Percentiles rank a stretch among this genome's conserved stretches.
phyloP scores from a whole-genome alignment of 495 filamentous ascomycete species.

The Neohortaea acidophila region DNA sequence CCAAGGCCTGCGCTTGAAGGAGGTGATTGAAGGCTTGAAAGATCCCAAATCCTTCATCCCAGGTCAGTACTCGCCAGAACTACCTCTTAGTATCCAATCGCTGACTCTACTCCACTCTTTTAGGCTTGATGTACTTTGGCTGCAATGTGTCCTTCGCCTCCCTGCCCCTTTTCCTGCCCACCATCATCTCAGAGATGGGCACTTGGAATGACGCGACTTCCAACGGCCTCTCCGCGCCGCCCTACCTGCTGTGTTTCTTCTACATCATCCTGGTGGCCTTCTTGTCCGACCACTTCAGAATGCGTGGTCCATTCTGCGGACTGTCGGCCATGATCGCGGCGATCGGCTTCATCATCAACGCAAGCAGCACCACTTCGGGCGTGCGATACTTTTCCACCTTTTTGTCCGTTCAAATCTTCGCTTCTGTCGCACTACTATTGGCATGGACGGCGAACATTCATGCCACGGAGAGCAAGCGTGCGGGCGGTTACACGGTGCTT shows the following conservation, averaged over 20 bases:
- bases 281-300: slow-evolving; percentile 55
- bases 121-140: too few species aligned
- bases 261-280: slow-evolving; percentile 51
- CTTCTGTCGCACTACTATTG: slow-evolving; percentile 22
- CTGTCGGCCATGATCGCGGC: slow-evolving; percentile 46
- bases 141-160: slow-evolving; percentile 49
- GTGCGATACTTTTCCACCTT: slow-evolving; percentile 24
- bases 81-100: too few species aligned
- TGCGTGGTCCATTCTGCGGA: slow-evolving; percentile 55
- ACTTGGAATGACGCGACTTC: slow-evolving; percentile 54
- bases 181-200: slow-evolving; percentile 37
- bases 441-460: slow-evolving; percentile 18
- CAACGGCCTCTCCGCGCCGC: slow-evolving; percentile 69
- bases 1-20: slow-evolving; percentile 12
- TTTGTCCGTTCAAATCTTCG: slow-evolving; percentile 24
- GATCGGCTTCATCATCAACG: slow-evolving; percentile 62
- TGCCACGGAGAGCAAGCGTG: slow-evolving; percentile 16
- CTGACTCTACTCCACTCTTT: slow-evolving; percentile 20
- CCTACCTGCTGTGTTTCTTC: slow-evolving; percentile 64
- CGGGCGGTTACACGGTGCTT: slow-evolving; percentile 15
- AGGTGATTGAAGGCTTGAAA: slow-evolving; percentile 14
- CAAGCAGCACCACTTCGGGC: slow-evolving; percentile 22
- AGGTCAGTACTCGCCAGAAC: too few species aligned
- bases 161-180: slow-evolving; percentile 71
- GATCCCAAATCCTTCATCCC: slow-evolving; percentile 38